Conservation (phyloP, 1,284 basidiomycete species). For the Tilletia caries region DNA sequence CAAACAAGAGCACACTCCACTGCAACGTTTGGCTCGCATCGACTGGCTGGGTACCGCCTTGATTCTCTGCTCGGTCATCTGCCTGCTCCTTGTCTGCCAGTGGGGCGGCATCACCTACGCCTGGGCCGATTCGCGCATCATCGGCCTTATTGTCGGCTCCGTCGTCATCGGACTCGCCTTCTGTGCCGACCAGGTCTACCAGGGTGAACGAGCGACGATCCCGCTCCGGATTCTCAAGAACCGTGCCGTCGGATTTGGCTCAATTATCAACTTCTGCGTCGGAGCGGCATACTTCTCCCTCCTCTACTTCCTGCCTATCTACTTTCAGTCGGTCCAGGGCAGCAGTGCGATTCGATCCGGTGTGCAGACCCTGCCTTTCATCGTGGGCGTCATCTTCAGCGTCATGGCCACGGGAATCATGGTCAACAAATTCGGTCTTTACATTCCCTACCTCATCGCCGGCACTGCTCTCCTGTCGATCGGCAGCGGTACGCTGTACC, state of each 20-base stretch:
- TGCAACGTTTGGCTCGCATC: slow-evolving; percentile 30
- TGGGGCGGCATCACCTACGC: slow-evolving; percentile 39
- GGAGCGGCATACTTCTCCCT: slow-evolving; percentile 26
- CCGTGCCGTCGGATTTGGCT: slow-evolving; percentile 31
- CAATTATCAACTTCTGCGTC: slow-evolving; percentile 37
- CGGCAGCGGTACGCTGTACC: slow-evolving; percentile 26
- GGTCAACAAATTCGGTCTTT: slow-evolving; percentile 32
- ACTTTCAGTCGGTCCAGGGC: slow-evolving; percentile 38
- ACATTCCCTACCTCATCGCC: slow-evolving; percentile 32
- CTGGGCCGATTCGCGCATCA: slow-evolving; percentile 36
- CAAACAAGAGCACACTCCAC: slow-evolving; percentile 7
- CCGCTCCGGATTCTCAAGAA: slow-evolving; percentile 43
- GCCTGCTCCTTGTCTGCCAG: slow-evolving; percentile 47
- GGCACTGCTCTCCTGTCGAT: slow-evolving; percentile 26
- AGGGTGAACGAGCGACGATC: slow-evolving; percentile 47
- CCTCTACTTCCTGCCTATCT: slow-evolving; percentile 36
- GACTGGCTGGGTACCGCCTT: slow-evolving; percentile 47
- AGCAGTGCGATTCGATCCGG: slow-evolving; percentile 40
- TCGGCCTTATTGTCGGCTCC: slow-evolving; percentile 47
- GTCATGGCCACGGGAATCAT: slow-evolving; percentile 37
- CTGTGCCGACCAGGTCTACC: slow-evolving; percentile 36
- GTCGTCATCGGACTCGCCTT: slow-evolving; percentile 30
- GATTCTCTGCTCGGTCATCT: slow-evolving; percentile 44
- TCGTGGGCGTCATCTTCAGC: slow-evolving; percentile 40
- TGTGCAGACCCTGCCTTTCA: slow-evolving; percentile 45